Evolutionary conservation across 495 filamentous ascomycete genomes (phyloP).

Genomic region (Lasiosphaeria ovina): DNA sequence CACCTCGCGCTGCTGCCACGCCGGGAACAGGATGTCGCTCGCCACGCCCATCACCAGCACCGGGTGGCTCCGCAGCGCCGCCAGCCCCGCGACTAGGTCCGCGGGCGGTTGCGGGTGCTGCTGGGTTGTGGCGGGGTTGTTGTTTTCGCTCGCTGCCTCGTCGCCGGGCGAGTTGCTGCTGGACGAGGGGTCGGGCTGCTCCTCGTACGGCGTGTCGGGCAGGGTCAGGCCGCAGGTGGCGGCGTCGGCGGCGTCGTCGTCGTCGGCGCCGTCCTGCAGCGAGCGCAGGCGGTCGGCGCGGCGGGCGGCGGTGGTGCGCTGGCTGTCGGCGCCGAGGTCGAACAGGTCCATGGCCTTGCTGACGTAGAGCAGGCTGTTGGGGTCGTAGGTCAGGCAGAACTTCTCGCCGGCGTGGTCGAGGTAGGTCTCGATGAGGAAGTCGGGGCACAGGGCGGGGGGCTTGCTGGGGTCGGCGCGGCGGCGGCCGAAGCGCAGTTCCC

Average conservation of each 20-base stretch:
- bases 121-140: conserved; percentile 20
- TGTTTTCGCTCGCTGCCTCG: too few species aligned
- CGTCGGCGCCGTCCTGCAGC: conserved; percentile 27
- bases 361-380: conserved; percentile 94
- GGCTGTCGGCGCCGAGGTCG: conserved; percentile 74
- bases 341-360: conserved; percentile 99
- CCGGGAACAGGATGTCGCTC: conserved; percentile 95
- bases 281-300: conserved; percentile 35
- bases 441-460: conserved; percentile 88
- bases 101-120: conserved; percentile 51
- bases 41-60: conserved; percentile 90
- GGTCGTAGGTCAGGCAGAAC: conserved; percentile 96
- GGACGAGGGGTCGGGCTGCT: conserved; percentile 47
- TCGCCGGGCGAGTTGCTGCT: too few species aligned
- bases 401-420: conserved; percentile 98
- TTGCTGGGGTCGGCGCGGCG: conserved; percentile 80
- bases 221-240: conserved; percentile 75
- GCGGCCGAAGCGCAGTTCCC: conserved; percentile 92
- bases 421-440: conserved; percentile 98
- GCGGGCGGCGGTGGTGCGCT: conserved; percentile 42
- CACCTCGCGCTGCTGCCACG: conserved; percentile 97
- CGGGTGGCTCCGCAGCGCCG: conserved; percentile 67
- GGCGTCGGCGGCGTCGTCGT: conserved; percentile 30
- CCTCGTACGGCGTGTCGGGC: conserved; percentile 81
- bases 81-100: conserved; percentile 77